Evolutionary conservation across 2,329 filamentous ascomycete species (phyloP).

Genomic region (Neophaeococcomyces aloes): DNA sequence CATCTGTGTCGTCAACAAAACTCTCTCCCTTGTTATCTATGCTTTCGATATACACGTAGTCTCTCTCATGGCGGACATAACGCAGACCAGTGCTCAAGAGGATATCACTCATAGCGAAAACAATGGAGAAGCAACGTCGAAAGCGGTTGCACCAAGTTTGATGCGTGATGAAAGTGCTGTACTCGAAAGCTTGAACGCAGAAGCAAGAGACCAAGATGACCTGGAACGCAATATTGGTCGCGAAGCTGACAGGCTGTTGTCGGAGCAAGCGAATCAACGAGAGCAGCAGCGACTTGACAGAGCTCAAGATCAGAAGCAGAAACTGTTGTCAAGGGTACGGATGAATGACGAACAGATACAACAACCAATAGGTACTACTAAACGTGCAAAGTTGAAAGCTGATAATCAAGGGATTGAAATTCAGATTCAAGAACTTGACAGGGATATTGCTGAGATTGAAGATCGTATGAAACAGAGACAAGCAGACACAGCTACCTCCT

Average conservation of each 20-base stretch:
- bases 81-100: too few species aligned
- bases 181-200: constrained; percentile 53
- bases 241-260: constrained; percentile 51
- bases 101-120: neutral
- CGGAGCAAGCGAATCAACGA: constrained; percentile 52
- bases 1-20: too few species aligned
- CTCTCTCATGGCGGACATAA: too few species aligned
- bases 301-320: constrained; percentile 42
- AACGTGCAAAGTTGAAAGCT: constrained; percentile 25
- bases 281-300: constrained; percentile 54
- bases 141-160: neutral
- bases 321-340: constrained; percentile 55
- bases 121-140: neutral
- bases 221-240: constrained; percentile 74
- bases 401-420: constrained; percentile 31
- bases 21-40: too few species aligned
- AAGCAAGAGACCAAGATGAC: constrained; percentile 77
- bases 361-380: constrained; percentile 44
- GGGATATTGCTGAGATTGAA: constrained; percentile 71
- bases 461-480: constrained; percentile 68
- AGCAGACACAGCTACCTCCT: constrained; percentile 40
- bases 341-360: constrained; percentile 47
- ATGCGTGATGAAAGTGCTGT: constrained; percentile 42
- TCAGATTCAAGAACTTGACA: constrained; percentile 56
- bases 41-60: too few species aligned